phyloP scores from a whole-genome alignment of 306 rosid genomes.

The Senna tora region DNA sequence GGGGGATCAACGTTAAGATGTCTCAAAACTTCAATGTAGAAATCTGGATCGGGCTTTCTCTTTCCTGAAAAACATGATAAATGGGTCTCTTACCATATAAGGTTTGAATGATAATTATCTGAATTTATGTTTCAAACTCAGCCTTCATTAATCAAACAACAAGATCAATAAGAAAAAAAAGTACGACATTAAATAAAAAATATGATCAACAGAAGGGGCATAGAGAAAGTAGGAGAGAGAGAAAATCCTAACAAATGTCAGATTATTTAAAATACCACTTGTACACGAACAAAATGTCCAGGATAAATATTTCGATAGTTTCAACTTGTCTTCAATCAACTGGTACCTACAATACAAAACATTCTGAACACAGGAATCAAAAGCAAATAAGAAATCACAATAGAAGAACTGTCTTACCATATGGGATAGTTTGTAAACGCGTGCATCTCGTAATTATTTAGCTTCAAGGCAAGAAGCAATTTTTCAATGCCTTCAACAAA shows the following conservation, averaged over 20 bases:
- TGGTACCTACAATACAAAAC: conserved; percentile 64
- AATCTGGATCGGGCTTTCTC: conserved; percentile 90
- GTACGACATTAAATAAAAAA: conserved; percentile 29
- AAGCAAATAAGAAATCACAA: conserved; percentile 35
- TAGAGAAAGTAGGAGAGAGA: conserved; percentile 1
- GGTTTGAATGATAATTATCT: conserved; percentile 25
- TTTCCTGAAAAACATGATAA: conserved; percentile 65
- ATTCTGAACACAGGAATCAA: conserved; percentile 24
- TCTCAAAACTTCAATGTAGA: conserved; percentile 64
- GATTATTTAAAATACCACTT: conserved; percentile 50
- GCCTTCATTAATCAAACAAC: conserved; percentile 5
- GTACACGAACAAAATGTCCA: conserved; percentile 95
- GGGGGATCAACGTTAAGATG: conserved; percentile 72
- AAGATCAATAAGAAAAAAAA: conserved; percentile 25
- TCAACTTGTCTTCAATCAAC: conserved; percentile 81
- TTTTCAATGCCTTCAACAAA: conserved; percentile 77
- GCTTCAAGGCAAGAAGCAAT: conserved; percentile 69
- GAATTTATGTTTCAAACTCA: conserved; percentile 23
- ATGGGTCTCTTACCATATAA: conserved; percentile 16
- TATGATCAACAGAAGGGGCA: conserved; percentile 15
- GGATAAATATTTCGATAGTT: conserved; percentile 72
- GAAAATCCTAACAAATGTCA: conserved; percentile 16
- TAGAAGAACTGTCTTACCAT: conserved; percentile 57
- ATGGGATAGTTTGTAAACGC: conserved; percentile 94
- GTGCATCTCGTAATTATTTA: conserved; percentile 83